phyloP scores from a whole-genome alignment of 1,284 basidiomycete species.

The Apiotrichum montevideense region DNA sequence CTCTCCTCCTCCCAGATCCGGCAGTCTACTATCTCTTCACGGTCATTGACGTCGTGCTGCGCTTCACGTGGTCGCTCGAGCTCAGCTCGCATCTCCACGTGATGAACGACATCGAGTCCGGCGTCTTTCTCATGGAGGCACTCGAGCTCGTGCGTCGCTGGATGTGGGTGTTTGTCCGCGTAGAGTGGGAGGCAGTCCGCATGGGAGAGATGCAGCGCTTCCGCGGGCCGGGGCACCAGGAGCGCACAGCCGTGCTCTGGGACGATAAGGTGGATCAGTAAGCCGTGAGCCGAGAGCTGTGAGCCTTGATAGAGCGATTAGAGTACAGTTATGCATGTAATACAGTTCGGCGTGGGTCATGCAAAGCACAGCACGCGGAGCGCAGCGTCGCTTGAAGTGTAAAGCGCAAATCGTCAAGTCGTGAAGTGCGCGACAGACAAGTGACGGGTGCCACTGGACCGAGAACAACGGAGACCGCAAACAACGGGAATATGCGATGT shows the following conservation, averaged over 20 bases:
- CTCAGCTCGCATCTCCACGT: slow-evolving; percentile 81
- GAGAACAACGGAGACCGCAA: too few relatives aligned
- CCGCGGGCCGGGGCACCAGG: slow-evolving; percentile 5
- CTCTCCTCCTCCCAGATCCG: slow-evolving; percentile 69
- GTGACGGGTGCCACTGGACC: too few relatives aligned
- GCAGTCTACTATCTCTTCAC: slow-evolving; percentile 77
- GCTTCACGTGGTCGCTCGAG: slow-evolving; percentile 93
- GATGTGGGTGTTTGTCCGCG: slow-evolving; percentile 93
- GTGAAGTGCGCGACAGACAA: too few relatives aligned
- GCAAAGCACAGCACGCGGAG: too few relatives aligned
- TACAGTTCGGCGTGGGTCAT: too few relatives aligned
- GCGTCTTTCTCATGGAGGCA: slow-evolving; percentile 85
- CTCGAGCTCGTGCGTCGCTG: slow-evolving; percentile 83
- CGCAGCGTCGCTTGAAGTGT: not conserved
- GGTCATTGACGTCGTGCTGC: slow-evolving; percentile 76
- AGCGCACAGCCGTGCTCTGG: slow-evolving; percentile 15
- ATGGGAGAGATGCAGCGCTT: slow-evolving; percentile 42
- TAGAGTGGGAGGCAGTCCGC: slow-evolving; percentile 89
- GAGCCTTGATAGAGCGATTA: not conserved
- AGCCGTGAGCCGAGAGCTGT: not conserved
- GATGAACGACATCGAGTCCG: slow-evolving; percentile 69
- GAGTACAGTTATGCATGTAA: too few relatives aligned
- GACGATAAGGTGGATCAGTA: slow-evolving; percentile 14
- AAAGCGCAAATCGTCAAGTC: too few relatives aligned
- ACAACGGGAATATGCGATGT: not conserved